These are phyloP conservation scores for Lasiosphaeris hirsuta DNA, from an alignment of 495 filamentous ascomycete species.

Conservation along the genomic window DNA sequence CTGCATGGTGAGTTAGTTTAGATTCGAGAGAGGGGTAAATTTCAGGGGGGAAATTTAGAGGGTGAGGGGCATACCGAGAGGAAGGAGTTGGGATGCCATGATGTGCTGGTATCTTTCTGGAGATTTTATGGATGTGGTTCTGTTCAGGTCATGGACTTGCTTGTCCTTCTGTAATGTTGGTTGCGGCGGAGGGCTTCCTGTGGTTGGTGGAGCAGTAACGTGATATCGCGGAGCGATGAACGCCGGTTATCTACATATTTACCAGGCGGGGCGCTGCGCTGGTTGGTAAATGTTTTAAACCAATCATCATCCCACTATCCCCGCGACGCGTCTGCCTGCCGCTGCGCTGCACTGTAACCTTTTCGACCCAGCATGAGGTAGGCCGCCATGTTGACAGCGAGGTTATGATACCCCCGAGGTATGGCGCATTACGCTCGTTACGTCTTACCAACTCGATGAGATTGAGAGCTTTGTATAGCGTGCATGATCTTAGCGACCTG, in stretches of 20 bases:
- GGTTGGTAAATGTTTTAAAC: no score
- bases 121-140: background rate
- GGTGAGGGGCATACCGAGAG: constrained; percentile 54
- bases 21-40: background rate
- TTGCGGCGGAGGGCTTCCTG: no score
- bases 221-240: no score
- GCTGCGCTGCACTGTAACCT: no score
- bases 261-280: no score
- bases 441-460: background rate
- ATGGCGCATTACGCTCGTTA: constrained; percentile 1
- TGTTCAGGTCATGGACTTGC: background rate
- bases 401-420: background rate
- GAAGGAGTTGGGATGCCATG: constrained; percentile 80
- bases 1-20: constrained; percentile 43
- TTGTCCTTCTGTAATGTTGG: background rate
- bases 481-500: background rate
- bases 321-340: constrained; percentile 6
- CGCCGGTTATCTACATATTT: no score
- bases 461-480: background rate
- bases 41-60: background rate
- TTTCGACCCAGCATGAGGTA: background rate
- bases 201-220: no score
- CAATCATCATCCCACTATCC: no score
- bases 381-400: background rate
- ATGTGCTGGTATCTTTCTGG: constrained; percentile 10